Evolutionary conservation across 2,329 filamentous ascomycete species (phyloP).

Genomic region (Hirsutella minnesotensis): DNA sequence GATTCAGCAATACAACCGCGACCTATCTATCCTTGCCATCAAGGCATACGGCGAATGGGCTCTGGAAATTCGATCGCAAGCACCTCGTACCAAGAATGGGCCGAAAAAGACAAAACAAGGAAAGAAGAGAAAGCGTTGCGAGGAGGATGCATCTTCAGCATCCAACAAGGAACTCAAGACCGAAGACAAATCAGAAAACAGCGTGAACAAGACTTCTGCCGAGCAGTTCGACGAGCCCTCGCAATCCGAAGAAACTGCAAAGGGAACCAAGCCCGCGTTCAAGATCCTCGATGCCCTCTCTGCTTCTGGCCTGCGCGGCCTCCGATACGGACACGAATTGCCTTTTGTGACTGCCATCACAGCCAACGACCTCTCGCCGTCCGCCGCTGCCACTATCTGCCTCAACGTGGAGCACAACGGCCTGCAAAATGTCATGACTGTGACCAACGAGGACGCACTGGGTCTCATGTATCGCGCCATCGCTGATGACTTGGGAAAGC

Average conservation of each 20-base stretch:
- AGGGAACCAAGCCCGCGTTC: slow-evolving; percentile 38
- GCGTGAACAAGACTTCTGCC: neutral
- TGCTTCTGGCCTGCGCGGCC: slow-evolving; percentile 78
- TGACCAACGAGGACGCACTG: slow-evolving; percentile 72
- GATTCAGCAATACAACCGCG: slow-evolving; percentile 97
- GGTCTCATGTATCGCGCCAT: slow-evolving; percentile 78
- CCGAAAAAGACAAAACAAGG: slow-evolving; percentile 26
- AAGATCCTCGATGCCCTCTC: slow-evolving; percentile 92
- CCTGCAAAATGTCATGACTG: slow-evolving; percentile 56
- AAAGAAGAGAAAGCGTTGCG: slow-evolving; percentile 35
- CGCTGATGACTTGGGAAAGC: slow-evolving; percentile 36
- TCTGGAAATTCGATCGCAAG: slow-evolving; percentile 32
- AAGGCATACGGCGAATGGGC: slow-evolving; percentile 70
- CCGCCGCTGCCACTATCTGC: slow-evolving; percentile 69
- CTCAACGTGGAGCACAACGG: slow-evolving; percentile 78
- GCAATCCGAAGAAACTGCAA: slow-evolving; percentile 9
- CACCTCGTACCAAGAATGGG: slow-evolving; percentile 23
- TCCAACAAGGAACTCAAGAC: neutral
- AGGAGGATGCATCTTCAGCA: slow-evolving; percentile 8
- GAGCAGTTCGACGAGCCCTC: slow-evolving; percentile 7
- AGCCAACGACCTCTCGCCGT: slow-evolving; percentile 76
- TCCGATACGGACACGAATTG: slow-evolving; percentile 86
- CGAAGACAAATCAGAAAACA: neutral
- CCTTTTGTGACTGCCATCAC: slow-evolving; percentile 73
- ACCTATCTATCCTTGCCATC: slow-evolving; percentile 86